Conservation (phyloP, 2,329 filamentous ascomycete genomes). For the Xylariaceae sp. region DNA sequence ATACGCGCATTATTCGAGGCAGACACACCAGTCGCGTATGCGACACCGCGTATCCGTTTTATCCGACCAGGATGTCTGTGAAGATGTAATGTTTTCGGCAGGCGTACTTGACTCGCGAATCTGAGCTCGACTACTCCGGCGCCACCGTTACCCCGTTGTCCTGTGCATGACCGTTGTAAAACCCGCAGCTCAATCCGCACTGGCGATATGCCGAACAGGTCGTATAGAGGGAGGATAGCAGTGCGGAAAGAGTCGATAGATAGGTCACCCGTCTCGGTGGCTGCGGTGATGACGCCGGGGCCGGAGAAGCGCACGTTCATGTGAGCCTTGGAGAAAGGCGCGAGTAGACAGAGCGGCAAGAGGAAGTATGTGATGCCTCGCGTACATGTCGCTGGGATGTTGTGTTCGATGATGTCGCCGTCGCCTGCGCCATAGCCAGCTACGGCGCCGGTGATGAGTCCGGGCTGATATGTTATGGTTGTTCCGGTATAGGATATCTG, state of each 20-base stretch:
- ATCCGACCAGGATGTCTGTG: slow-evolving; percentile 76
- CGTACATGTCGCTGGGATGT: slow-evolving; percentile 68
- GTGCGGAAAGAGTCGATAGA: slow-evolving; percentile 92
- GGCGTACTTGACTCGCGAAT: slow-evolving; percentile 86
- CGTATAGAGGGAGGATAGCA: slow-evolving; percentile 83
- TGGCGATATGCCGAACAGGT: slow-evolving; percentile 75
- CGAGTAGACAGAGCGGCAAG: slow-evolving; percentile 79
- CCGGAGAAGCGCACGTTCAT: slow-evolving; percentile 88
- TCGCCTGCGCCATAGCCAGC: slow-evolving; percentile 61
- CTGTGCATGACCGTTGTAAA: slow-evolving; percentile 71
- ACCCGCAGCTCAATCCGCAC: slow-evolving; percentile 82
- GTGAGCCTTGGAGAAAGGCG: slow-evolving; percentile 86
- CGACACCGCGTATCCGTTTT: slow-evolving; percentile 84
- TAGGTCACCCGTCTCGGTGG: slow-evolving; percentile 78
- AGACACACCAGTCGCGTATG: slow-evolving; percentile 86
- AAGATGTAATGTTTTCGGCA: slow-evolving; percentile 91
- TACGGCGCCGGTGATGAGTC: slow-evolving; percentile 81
- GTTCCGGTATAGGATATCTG: slow-evolving; percentile 97
- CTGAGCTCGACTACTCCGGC: slow-evolving; percentile 89
- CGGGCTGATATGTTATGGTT: slow-evolving; percentile 84
- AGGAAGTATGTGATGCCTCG: slow-evolving; percentile 90
- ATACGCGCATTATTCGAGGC: slow-evolving; percentile 91
- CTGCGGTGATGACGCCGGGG: slow-evolving; percentile 84
- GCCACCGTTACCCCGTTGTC: slow-evolving; percentile 68
- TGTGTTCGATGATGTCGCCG: slow-evolving; percentile 74